Conservation (phyloP, 805 yeast genomes). For the Candida silvatica region DNA sequence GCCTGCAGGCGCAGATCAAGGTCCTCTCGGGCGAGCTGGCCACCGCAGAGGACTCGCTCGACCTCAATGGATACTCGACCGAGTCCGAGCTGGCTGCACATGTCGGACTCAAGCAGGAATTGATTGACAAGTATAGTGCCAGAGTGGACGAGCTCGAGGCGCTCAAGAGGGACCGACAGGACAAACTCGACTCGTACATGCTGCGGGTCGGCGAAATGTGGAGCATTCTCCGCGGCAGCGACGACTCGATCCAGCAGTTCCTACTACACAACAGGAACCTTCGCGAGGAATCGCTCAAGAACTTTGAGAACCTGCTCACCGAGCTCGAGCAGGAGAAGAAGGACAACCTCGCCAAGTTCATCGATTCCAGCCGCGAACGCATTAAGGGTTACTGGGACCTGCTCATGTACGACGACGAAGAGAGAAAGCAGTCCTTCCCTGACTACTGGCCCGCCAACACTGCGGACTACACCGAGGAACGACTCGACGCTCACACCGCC, state of each 20-base stretch:
- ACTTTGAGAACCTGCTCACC: constrained; percentile 45
- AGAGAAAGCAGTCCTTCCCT: constrained; percentile 39
- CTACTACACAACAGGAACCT: constrained; percentile 36
- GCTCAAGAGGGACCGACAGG: constrained; percentile 29
- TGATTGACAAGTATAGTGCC: constrained; percentile 9
- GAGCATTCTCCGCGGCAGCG: constrained; percentile 32
- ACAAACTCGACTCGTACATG: constrained; percentile 25
- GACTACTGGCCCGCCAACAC: constrained; percentile 31
- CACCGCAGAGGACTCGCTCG: constrained; percentile 2
- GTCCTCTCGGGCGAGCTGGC: neutral
- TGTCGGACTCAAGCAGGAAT: constrained; percentile 15
- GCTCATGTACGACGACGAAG: constrained; percentile 47
- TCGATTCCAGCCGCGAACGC: constrained; percentile 48
- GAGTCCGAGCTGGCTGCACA: constrained; percentile 13
- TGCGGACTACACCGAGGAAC: constrained; percentile 40
- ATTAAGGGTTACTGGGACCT: constrained; percentile 56
- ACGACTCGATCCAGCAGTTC: constrained; percentile 24
- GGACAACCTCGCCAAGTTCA: constrained; percentile 58
- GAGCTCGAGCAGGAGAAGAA: constrained; percentile 54
- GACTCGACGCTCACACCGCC: constrained; percentile 54
- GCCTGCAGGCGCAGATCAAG: constrained; percentile 8
- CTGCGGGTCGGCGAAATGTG: constrained; percentile 31
- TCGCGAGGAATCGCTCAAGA: constrained; percentile 36
- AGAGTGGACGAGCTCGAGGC: constrained; percentile 15
- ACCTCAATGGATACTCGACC: constrained; percentile 5